A percentile compares a stretch with the other conserved stretches of the same genome.
Evolutionary conservation across 352 stramenopile genomes (phyloP).

Genomic region (Pythium biforme): DNA sequence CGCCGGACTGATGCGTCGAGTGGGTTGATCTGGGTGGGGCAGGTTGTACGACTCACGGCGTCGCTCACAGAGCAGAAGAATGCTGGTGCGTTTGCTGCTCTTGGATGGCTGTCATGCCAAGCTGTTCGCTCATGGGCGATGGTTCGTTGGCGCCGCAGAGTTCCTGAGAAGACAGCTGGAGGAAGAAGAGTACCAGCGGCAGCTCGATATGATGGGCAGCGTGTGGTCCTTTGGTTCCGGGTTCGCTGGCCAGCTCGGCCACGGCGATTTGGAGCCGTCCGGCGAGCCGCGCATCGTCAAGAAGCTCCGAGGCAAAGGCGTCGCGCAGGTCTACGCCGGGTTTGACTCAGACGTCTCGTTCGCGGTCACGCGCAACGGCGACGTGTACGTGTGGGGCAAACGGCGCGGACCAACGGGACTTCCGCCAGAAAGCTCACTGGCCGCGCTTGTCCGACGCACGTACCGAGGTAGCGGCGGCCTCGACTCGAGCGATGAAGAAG

Average conservation of each 20-base stretch:
- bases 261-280: constrained; percentile 64
- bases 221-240: constrained; percentile 84
- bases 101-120: not conserved
- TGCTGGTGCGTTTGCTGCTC: constrained; percentile 33
- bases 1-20: not conserved
- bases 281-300: constrained; percentile 65
- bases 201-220: constrained; percentile 77
- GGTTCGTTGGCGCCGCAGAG: constrained; percentile 32
- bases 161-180: constrained; percentile 52
- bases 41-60: constrained; percentile 49
- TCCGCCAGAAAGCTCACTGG: constrained; percentile 31
- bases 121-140: not conserved
- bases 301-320: constrained; percentile 53
- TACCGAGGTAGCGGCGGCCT: constrained; percentile 36
- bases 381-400: constrained; percentile 84
- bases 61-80: constrained; percentile 64
- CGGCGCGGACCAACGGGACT: constrained; percentile 57
- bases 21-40: not conserved
- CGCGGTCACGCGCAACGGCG: constrained; percentile 59
- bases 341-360: constrained; percentile 85
- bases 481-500: constrained; percentile 55
- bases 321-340: constrained; percentile 76
- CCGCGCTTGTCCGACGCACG: constrained; percentile 34
- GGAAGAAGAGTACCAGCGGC: constrained; percentile 65
- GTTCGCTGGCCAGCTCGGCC: constrained; percentile 65